phyloP scores from a whole-genome alignment of 768 basidiomycete species.

The Leccinum variicolor region DNA sequence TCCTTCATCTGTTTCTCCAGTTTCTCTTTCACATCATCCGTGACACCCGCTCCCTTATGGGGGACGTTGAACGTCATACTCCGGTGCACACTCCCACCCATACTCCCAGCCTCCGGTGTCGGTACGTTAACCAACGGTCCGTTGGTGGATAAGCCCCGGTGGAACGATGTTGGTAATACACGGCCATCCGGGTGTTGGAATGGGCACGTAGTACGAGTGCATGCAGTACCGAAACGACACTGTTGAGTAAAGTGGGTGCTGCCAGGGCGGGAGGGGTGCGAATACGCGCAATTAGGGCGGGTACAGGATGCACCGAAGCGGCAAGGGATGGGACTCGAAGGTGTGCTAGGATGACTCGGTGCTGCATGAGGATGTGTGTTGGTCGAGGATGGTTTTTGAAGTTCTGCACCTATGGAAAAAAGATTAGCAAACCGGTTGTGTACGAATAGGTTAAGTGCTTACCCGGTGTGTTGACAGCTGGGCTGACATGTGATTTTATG shows the following conservation, averaged over 20 bases:
- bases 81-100: constrained; percentile 64
- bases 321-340: constrained; percentile 44
- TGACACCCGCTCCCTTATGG: constrained; percentile 16
- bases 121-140: constrained; percentile 60
- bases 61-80: constrained; percentile 66
- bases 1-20: constrained; percentile 56
- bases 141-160: constrained; percentile 64
- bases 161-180: constrained; percentile 75
- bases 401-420: constrained; percentile 25
- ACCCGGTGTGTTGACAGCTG: constrained; percentile 71
- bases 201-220: constrained; percentile 83
- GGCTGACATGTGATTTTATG: constrained; percentile 86
- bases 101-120: constrained; percentile 63
- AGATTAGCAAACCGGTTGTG: constrained; percentile 9
- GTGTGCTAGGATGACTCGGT: constrained; percentile 27
- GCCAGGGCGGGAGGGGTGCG: constrained; percentile 52
- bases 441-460: constrained; percentile 6
- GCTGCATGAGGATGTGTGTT: constrained; percentile 32
- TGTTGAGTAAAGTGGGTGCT: constrained; percentile 42
- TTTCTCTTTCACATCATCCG: constrained; percentile 44
- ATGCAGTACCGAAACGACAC: constrained; percentile 83
- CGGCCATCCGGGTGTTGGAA: constrained; percentile 91
- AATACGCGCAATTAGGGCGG: constrained; percentile 63
- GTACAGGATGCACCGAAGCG: constrained; percentile 73
- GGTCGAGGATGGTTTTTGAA: constrained; percentile 36